Evolutionary conservation across 768 basidiomycete species (phyloP), one percentile per base, ranked within the genome.

Genomic region (Lentinula guzmanii): DNA sequence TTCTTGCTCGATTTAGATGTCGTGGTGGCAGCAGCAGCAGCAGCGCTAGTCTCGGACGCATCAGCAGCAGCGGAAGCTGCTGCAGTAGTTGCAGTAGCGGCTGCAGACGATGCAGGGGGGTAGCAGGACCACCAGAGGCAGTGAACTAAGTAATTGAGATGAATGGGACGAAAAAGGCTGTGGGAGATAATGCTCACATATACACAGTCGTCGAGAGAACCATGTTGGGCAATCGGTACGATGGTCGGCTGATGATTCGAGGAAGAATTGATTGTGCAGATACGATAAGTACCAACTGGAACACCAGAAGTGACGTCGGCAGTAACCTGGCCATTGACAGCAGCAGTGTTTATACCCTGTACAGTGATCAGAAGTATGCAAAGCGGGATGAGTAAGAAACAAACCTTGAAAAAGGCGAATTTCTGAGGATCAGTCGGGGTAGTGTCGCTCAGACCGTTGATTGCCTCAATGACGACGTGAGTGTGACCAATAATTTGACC

Each of bases 401-500:
- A 1, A 10, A 61, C 60, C 39, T 76, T 79, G 78, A 88, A 89
- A 72, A 83, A 87, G 5, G 79, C 79, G 61, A 88, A 88, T 31
- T 74, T 70, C 41, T 67, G 74, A 15, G 83, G 79, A 69, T 87
- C 71, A n/a, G 76, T 76, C 2, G 82, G 77, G 1, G 70, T 75
- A 13, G 85, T 82, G 62, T 82, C 76, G 41, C 72, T 71, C 56
- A 87, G 71, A 11, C 79, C 74, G 11, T 68, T 62, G 60, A 90
- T 73, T 55, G 69, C 61, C 70, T 89, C 80, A 59, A 89, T 75
- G 43, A 86, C 85, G 66, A 88, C 72, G 67, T 90, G 88, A 15
- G 76, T 75, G 73, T 88, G 85, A 15, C 87, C 89, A 61, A 80
- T 69, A 66, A 89, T 77, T 52, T 77, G 65, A 59, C 87, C 87